A percentile compares a stretch with the other conserved stretches of the same genome.
Evolutionary conservation across 2,329 filamentous ascomycete species (phyloP).

Genomic region (Chrysosporium keratinophilum): DNA sequence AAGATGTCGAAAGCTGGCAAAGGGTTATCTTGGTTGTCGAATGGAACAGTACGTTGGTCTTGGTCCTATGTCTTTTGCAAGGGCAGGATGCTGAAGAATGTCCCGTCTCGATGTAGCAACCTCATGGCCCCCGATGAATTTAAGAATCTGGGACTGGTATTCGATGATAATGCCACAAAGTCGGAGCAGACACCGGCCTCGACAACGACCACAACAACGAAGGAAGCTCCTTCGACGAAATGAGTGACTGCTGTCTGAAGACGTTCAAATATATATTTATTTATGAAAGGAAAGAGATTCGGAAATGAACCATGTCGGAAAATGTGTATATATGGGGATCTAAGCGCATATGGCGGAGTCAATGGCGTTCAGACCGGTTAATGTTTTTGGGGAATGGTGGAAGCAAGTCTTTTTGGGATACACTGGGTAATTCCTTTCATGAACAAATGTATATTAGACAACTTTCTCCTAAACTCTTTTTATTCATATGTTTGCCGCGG

Average conservation of each 20-base stretch:
- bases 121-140: constrained; percentile 94
- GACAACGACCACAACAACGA: not conserved
- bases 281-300: too few species aligned
- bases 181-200: not conserved
- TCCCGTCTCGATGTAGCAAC: constrained; percentile 48
- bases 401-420: too few species aligned
- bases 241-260: not conserved
- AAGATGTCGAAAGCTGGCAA: constrained; percentile 74
- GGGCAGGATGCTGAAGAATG: not conserved
- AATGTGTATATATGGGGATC: not conserved
- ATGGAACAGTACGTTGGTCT: constrained; percentile 70
- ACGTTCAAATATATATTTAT: too few species aligned
- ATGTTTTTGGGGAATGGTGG: too few species aligned
- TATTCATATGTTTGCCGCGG: too few species aligned
- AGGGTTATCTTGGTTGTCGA: constrained; percentile 77
- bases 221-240: not conserved
- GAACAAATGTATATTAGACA: too few species aligned
- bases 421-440: too few species aligned
- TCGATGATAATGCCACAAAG: constrained; percentile 34
- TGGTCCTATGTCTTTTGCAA: too few species aligned
- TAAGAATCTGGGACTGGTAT: constrained; percentile 75
- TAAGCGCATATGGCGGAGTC: not conserved
- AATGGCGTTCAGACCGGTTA: not conserved
- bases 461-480: too few species aligned
- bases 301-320: not conserved